Conservation (phyloP, 768 basidiomycete species). For the Naganishia randhawae region DNA sequence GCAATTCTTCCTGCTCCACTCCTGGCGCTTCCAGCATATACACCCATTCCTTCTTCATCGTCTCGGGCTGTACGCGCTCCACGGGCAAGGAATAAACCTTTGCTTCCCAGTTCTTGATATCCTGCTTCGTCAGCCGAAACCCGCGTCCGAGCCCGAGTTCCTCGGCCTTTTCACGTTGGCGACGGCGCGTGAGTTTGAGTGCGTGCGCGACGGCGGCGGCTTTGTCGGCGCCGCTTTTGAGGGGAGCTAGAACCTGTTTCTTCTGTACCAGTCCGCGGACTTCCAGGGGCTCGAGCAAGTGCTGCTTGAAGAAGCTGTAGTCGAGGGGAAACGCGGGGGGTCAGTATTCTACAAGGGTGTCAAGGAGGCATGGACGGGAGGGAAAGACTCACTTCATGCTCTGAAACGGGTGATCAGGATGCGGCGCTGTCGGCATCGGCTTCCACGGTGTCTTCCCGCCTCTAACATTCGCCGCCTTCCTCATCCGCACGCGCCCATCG, state of each 20-base stretch:
- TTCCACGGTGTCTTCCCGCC: conserved; percentile 37
- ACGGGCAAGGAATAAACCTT: conserved; percentile 17
- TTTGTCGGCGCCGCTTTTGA: conserved; percentile 34
- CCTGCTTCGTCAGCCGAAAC: conserved; percentile 24
- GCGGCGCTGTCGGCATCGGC: conserved; percentile 35
- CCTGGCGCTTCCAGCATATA: conserved; percentile 13
- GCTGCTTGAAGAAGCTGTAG: conserved; percentile 38
- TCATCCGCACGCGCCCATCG: conserved; percentile 38
- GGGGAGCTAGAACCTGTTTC: conserved; percentile 24
- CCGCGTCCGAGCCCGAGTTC: conserved; percentile 28
- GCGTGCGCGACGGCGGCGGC: conserved; percentile 34
- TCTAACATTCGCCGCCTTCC: conserved; percentile 37
- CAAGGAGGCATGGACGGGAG: background rate
- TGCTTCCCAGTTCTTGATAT: conserved; percentile 22
- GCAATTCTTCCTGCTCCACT: conserved; percentile 17
- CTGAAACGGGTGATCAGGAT: conserved; percentile 43
- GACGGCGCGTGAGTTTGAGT: conserved; percentile 28
- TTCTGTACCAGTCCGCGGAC: conserved; percentile 36
- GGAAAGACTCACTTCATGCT: conserved; percentile 41
- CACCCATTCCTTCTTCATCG: conserved; percentile 26
- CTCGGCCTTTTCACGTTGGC: conserved; percentile 25
- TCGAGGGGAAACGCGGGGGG: background rate
- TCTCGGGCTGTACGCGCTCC: conserved; percentile 14
- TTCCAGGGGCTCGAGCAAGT: conserved; percentile 37
- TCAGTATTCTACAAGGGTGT: background rate